Evolutionary conservation across 164 flowering plant species (phyloP).

Genomic region (Warburgia ugandensis): DNA sequence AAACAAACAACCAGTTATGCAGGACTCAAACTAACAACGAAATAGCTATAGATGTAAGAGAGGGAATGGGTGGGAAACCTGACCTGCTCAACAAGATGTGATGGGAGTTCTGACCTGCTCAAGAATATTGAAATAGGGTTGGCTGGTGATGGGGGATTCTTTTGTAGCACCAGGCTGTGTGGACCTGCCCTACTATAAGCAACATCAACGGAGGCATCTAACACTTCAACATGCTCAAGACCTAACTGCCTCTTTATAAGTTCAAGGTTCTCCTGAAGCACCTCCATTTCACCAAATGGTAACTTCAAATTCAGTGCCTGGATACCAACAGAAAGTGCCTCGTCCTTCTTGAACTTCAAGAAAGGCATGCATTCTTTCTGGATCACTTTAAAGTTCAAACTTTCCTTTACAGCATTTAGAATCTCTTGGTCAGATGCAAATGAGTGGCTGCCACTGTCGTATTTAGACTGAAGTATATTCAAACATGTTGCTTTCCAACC

Average conservation of each 20-base stretch:
- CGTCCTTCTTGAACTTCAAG: constrained; percentile 78
- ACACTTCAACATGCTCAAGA: constrained; percentile 52
- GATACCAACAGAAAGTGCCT: constrained; percentile 50
- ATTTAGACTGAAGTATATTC: constrained; percentile 55
- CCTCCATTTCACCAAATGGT: constrained; percentile 74
- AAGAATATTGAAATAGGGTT: constrained; percentile 72
- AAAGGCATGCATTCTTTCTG: constrained; percentile 86
- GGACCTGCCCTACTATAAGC: constrained; percentile 46
- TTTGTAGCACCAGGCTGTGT: constrained; percentile 31
- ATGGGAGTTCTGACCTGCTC: constrained; percentile 13
- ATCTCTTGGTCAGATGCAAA: constrained; percentile 71
- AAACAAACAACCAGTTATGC: no score
- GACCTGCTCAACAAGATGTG: no score
- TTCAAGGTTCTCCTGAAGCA: constrained; percentile 65
- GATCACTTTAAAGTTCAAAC: constrained; percentile 45
- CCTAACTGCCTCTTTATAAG: constrained; percentile 71
- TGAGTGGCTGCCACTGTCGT: constrained; percentile 20
- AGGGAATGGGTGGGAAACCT: no score
- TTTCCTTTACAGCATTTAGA: constrained; percentile 39
- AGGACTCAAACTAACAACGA: no score
- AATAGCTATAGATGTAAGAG: no score
- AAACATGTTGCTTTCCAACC: constrained; percentile 88
- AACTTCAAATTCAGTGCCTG: constrained; percentile 72
- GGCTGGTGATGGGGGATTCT: constrained; percentile 85
- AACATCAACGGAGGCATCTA: constrained; percentile 40